phyloP scores from a whole-genome alignment of 441 rosid species.

The Kokia cookei region DNA sequence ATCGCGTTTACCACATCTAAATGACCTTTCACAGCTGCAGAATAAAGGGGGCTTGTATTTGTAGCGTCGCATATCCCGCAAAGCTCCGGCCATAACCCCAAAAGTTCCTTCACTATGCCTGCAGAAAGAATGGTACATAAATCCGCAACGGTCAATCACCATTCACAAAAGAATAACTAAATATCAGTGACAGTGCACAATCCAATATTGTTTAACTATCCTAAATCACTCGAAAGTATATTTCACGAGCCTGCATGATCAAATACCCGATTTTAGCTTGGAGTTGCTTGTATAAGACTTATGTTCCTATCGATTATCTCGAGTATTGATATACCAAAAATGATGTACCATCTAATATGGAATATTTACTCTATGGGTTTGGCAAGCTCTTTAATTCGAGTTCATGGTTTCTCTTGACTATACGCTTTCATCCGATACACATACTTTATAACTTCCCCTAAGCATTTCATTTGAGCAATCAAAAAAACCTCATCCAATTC shows the following conservation, averaged over 20 bases:
- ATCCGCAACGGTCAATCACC: neutral
- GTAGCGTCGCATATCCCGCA: conserved; percentile 63
- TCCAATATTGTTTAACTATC: neutral
- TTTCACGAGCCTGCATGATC: neutral
- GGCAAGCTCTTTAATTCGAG: neutral
- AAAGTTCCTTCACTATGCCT: conserved; percentile 75
- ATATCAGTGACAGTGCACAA: neutral
- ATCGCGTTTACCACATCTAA: conserved; percentile 76
- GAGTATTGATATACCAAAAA: neutral
- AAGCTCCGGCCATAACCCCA: conserved; percentile 77
- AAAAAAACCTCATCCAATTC: neutral
- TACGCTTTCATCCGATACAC: neutral
- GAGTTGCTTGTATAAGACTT: neutral
- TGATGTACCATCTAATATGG: neutral
- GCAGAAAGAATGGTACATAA: neutral
- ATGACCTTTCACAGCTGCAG: conserved; percentile 79
- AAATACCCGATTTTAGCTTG: neutral
- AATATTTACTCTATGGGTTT: neutral
- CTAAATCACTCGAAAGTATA: neutral
- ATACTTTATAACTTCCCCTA: no score
- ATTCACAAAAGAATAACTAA: neutral
- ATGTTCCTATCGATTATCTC: neutral
- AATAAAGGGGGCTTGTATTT: conserved; percentile 85
- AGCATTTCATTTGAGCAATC: neutral
- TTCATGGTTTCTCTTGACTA: neutral